Percentiles rank a stretch among this genome's conserved stretches.
phyloP scores from a whole-genome alignment of 495 filamentous ascomycete genomes.

The Ramalina intermedia region DNA sequence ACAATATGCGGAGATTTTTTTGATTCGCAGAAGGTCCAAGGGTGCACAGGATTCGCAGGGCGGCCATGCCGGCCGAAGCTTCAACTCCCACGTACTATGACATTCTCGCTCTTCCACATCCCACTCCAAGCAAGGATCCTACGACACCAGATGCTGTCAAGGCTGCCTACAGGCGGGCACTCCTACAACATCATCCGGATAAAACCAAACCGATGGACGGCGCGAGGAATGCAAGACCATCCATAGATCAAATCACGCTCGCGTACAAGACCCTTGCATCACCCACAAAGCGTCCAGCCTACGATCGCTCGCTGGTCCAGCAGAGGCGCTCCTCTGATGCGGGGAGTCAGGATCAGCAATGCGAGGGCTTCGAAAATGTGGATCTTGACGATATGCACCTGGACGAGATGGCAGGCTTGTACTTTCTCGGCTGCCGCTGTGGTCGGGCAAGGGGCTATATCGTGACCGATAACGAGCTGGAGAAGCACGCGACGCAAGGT shows the following conservation, averaged over 20 bases:
- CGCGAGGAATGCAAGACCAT: constrained; percentile 8
- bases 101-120: constrained; percentile 4
- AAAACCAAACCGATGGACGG: constrained; percentile 31
- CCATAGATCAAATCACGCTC: constrained; percentile 65
- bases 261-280: constrained; percentile 61
- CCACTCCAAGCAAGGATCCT: not conserved
- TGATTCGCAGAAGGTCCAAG: not conserved
- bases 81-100: constrained; percentile 2
- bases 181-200: constrained; percentile 73
- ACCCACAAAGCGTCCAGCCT: constrained; percentile 41
- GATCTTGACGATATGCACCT: constrained; percentile 66
- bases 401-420: constrained; percentile 32
- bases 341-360: not conserved
- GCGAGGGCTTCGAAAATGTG: constrained; percentile 52
- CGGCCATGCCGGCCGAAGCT: constrained; percentile 4
- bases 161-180: constrained; percentile 60
- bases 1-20: too few species aligned
- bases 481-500: constrained; percentile 35
- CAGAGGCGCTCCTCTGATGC: constrained; percentile 27
- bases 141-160: constrained; percentile 35
- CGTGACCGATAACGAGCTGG: constrained; percentile 55
- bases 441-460: constrained; percentile 61
- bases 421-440: constrained; percentile 66
- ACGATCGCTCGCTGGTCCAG: constrained; percentile 36
- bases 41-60: not conserved